phyloP scores from a whole-genome alignment of 768 basidiomycete genomes.

The Basidioascus undulatus region DNA sequence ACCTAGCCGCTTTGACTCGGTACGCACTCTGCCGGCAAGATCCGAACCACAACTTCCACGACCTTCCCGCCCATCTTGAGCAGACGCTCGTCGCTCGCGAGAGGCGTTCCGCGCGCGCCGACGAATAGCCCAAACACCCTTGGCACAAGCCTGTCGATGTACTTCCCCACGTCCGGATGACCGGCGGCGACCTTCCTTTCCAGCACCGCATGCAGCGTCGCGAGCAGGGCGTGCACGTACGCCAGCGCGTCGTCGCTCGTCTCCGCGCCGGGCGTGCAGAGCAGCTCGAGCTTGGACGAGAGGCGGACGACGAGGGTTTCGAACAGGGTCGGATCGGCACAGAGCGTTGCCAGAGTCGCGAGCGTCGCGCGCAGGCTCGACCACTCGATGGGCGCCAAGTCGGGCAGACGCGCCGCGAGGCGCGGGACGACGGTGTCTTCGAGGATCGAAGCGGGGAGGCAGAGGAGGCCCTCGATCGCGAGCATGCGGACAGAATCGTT shows the following conservation, averaged over 20 bases:
- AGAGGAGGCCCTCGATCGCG: too few species aligned
- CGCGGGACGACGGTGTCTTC: constrained; percentile 44
- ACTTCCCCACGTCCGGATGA: constrained; percentile 51
- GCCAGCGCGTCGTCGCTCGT: constrained; percentile 1
- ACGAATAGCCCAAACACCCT: constrained; percentile 41
- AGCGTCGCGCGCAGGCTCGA: too few species aligned
- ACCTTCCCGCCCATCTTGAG: constrained; percentile 40
- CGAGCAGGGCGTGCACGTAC: constrained; percentile 63
- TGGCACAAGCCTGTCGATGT: constrained; percentile 50
- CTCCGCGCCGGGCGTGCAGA: constrained; percentile 6
- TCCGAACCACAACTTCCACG: constrained; percentile 39
- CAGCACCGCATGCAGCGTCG: constrained; percentile 40
- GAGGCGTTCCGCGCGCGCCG: constrained; percentile 7
- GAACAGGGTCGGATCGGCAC: constrained; percentile 51
- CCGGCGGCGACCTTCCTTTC: constrained; percentile 24
- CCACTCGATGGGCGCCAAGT: too few species aligned
- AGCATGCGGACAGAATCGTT: too few species aligned
- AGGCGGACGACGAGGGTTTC: constrained; percentile 58
- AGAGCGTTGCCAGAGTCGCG: constrained; percentile 39
- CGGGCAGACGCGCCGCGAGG: constrained; percentile 51
- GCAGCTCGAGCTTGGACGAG: constrained; percentile 40
- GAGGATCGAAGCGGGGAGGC: constrained; percentile 34
- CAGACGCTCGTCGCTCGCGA: constrained; percentile 29
- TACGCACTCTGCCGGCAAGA: constrained; percentile 39
- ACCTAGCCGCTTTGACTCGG: neutral